Base-by-base conservation (phyloP, 148 eudicot genomes). In the Pharnaceum exiguum region DNA sequence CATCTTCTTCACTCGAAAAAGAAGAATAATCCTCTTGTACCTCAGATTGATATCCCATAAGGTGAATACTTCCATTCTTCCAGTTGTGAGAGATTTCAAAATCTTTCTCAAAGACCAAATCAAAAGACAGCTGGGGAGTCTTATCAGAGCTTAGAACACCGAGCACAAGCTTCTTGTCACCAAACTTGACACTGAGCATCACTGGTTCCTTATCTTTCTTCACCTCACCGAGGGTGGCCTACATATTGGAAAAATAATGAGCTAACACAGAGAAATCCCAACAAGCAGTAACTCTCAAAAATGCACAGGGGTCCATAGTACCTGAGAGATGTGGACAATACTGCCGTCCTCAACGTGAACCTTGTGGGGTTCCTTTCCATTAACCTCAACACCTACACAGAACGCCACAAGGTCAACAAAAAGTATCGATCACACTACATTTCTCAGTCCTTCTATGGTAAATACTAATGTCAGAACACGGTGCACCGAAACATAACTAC, bases 81-180 rank as follows among this genome's bases (percentile, higher is more conserved):
- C 72, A 74, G 62, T 71, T 83, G 78, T 88, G 98, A 3, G 96
- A 85, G 44, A 93, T 74, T 68, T 79, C 86, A 76, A 85, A 93
- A n/a, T 81, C 83, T 40, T 54, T 68, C 53, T 88, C 96, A 42
- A 93, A 78, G 1, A 88, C 90, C 79, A 93, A 75, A 60, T 88
- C 96, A 59, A 81, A 81, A 23, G 77, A 42, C 45, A 85, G 0
- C 49, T 88, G 98, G 53, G 96, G 85, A 18, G 61, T 46, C 0
- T 57, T 68, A 47, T 81, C 84, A 7, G 69, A 68, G 44, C 75
- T 75, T n/a, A 93, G 76, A 1, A 77, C 53, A 4, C 96, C 98
- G 40, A 93, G 10, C 13, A 81, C 73, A 3, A 67, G 48, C 35
- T 77, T 69, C 67, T 85, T 56, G 10, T 51, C 77, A 32, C 48